Conservation (phyloP, 2,329 filamentous ascomycete species). For the Ceratocystis ficicola region DNA sequence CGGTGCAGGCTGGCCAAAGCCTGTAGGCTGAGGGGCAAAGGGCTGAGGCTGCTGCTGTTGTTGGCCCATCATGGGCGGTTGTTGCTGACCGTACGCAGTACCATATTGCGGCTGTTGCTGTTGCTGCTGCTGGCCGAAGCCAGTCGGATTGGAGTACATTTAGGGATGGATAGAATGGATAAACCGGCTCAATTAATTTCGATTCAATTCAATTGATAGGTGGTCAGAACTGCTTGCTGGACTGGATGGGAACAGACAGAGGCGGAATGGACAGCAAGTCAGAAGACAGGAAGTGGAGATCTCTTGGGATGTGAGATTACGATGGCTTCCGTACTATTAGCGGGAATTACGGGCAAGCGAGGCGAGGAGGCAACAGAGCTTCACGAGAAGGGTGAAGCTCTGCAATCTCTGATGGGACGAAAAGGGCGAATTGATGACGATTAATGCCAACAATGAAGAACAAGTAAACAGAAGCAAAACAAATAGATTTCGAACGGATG, state of each 20-base stretch:
- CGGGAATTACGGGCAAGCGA: slow-evolving; percentile 6
- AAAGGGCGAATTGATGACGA: not conserved
- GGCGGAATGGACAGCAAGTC: not conserved
- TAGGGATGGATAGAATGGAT: slow-evolving; percentile 24
- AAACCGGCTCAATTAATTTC: not conserved
- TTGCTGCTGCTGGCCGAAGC: slow-evolving; percentile 47
- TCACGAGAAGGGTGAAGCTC: too few species aligned
- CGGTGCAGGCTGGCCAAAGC: slow-evolving; percentile 39
- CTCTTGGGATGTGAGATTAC: slow-evolving; percentile 1
- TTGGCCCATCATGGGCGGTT: slow-evolving; percentile 22
- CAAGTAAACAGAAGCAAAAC: not conserved
- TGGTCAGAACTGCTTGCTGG: not conserved
- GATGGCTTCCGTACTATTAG: slow-evolving; percentile 2
- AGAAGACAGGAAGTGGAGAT: not conserved
- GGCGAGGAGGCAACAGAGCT: slow-evolving; percentile 1
- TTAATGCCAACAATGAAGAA: not conserved
- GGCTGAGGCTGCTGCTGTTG: slow-evolving; percentile 42
- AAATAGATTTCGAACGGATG: not conserved
- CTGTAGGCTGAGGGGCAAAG: slow-evolving; percentile 47
- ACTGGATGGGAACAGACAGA: not conserved
- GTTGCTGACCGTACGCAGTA: slow-evolving; percentile 34
- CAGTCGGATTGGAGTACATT: slow-evolving; percentile 87
- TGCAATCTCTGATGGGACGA: slow-evolving; percentile 2
- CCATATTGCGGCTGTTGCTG: slow-evolving; percentile 42
- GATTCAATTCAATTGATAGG: not conserved